Evolutionary conservation across 257 asterid species (phyloP).

Genomic region (Capsicum rhomboideum): DNA sequence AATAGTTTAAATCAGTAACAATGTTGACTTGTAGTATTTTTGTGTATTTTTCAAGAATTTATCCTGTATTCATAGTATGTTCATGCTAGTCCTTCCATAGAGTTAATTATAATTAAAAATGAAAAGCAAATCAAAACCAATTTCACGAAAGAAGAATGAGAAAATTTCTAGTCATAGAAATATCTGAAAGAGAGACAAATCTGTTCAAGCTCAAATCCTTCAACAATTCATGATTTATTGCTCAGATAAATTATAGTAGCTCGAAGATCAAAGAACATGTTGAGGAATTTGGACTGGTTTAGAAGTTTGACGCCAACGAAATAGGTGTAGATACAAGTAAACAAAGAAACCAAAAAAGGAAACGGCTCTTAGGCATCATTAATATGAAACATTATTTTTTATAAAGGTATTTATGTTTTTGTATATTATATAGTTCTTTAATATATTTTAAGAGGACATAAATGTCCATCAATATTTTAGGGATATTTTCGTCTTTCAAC

Average conservation of each 20-base stretch:
- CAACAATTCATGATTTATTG: neutral
- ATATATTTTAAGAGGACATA: neutral
- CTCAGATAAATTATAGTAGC: neutral
- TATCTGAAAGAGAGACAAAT: neutral
- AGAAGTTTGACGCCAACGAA: neutral
- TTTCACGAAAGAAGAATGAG: neutral
- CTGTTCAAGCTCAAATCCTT: neutral
- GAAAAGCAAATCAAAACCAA: neutral
- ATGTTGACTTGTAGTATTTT: neutral
- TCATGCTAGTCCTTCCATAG: neutral
- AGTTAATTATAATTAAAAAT: neutral
- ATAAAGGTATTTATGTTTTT: neutral
- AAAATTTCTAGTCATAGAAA: neutral
- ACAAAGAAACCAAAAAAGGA: neutral
- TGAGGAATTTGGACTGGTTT: neutral
- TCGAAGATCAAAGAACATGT: neutral
- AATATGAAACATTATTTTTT: neutral
- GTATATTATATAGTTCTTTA: neutral
- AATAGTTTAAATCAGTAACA: neutral
- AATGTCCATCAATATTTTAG: neutral
- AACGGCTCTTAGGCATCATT: neutral
- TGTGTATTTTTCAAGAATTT: neutral
- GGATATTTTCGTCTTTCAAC: neutral
- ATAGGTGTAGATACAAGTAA: neutral
- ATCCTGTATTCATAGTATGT: neutral